phyloP scores from a whole-genome alignment of 441 rosid genomes.

The Francoa sonchifolia region DNA sequence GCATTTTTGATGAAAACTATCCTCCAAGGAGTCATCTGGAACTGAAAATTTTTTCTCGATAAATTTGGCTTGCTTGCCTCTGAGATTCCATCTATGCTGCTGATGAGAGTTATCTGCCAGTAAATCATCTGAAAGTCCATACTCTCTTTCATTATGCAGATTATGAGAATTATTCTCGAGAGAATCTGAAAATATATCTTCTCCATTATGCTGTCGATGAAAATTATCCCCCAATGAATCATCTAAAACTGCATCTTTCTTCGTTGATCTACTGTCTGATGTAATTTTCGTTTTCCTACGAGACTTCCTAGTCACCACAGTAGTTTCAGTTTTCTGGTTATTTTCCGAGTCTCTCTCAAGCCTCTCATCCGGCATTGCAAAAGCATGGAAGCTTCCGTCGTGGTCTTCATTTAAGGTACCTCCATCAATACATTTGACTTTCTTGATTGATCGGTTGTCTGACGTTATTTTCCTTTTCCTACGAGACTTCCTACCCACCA shows the following conservation, averaged over 20 bases:
- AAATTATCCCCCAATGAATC: conserved; percentile 13
- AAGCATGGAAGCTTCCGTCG: conserved; percentile 28
- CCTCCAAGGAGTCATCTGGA: conserved; percentile 37
- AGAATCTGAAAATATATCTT: too few species aligned
- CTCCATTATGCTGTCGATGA: conserved; percentile 9
- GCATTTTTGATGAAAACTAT: conserved; percentile 26
- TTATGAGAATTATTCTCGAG: too few species aligned
- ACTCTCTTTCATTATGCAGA: conserved; percentile 22
- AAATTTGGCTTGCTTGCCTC: conserved; percentile 33
- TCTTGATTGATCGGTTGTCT: conserved; percentile 30
- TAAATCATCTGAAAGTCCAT: conserved; percentile 51
- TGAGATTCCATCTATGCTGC: conserved; percentile 27
- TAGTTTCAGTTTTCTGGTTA: conserved; percentile 22
- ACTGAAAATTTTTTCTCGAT: conserved; percentile 27
- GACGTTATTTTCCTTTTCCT: conserved; percentile 56
- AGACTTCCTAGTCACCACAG: conserved; percentile 34
- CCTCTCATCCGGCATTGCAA: conserved; percentile 30
- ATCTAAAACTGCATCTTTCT: conserved; percentile 15
- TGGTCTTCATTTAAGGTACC: conserved; percentile 28
- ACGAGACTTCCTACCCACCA: conserved; percentile 33
- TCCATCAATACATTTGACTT: conserved; percentile 24
- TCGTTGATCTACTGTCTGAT: conserved; percentile 22
- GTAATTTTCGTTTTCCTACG: conserved; percentile 54
- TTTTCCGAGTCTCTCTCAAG: conserved; percentile 29
- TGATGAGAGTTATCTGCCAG: conserved; percentile 27